phyloP scores from a whole-genome alignment of 139 green algal genomes.

The Micractinium sp. region DNA sequence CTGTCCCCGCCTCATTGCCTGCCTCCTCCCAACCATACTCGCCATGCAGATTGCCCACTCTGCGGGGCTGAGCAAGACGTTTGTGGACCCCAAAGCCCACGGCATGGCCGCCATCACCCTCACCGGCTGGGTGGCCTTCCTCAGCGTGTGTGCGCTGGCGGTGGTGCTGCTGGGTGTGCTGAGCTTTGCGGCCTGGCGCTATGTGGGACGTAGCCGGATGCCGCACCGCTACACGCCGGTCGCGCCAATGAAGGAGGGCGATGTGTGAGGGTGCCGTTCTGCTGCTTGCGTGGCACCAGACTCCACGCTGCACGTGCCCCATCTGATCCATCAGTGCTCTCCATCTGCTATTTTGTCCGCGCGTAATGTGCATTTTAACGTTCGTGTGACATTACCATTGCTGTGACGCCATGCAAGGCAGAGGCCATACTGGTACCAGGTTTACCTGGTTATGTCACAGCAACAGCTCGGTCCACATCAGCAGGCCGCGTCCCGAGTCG shows the following conservation, averaged over 20 bases:
- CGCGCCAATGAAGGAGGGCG: background rate
- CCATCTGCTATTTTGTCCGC: too few species aligned
- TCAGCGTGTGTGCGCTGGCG: background rate
- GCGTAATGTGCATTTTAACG: too few species aligned
- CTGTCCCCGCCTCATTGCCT: background rate
- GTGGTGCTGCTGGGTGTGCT: slow-evolving; percentile 1
- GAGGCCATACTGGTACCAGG: too few species aligned
- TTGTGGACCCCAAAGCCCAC: background rate
- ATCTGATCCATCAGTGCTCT: too few species aligned
- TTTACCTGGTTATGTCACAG: too few species aligned
- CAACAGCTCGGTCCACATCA: too few species aligned
- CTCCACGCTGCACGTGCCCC: too few species aligned
- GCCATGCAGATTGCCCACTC: background rate
- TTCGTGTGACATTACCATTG: too few species aligned
- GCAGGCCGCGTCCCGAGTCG: too few species aligned
- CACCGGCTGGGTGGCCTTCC: slow-evolving; percentile 21
- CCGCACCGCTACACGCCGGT: slow-evolving; percentile 11
- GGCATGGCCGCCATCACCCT: slow-evolving; percentile 18
- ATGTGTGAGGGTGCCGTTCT: background rate
- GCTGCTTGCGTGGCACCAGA: too few species aligned
- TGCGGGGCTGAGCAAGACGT: background rate
- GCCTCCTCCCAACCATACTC: background rate
- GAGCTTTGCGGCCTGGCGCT: background rate
- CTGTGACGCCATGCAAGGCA: too few species aligned
- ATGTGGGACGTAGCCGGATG: background rate